These are phyloP conservation scores for Colletotrichum brevisporum DNA, from an alignment of 2,329 filamentous ascomycete genomes.

Conservation along the genomic window DNA sequence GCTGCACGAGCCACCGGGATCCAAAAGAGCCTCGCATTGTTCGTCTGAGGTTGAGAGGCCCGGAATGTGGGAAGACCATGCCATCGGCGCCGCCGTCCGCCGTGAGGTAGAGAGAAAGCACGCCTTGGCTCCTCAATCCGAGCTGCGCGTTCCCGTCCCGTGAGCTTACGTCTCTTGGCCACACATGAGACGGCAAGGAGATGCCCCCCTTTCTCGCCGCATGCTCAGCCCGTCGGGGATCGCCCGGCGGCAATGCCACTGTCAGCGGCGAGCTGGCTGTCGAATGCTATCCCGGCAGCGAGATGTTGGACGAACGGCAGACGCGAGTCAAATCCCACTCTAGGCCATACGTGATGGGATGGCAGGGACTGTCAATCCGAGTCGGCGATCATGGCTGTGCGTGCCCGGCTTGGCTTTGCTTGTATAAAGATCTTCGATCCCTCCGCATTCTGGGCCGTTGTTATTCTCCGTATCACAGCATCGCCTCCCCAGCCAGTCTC, in stretches of 20 bases:
- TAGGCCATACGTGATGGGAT: slow-evolving; percentile 18
- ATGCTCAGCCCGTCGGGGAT: slow-evolving; percentile 2
- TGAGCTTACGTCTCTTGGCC: slow-evolving; percentile 11
- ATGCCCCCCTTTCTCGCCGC: neutral
- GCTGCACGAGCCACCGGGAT: slow-evolving; percentile 20
- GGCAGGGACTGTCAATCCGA: slow-evolving; percentile 14
- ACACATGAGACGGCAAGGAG: slow-evolving; percentile 16
- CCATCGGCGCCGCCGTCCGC: neutral
- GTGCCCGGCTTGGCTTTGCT: slow-evolving; percentile 4
- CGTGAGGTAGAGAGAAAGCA: no score
- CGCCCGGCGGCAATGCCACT: slow-evolving; percentile 1
- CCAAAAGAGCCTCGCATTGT: slow-evolving; percentile 15
- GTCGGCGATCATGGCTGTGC: slow-evolving; percentile 1
- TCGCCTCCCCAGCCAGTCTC: neutral
- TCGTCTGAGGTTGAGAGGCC: slow-evolving; percentile 14
- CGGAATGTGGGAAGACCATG: slow-evolving; percentile 13
- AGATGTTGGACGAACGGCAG: neutral
- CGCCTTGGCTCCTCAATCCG: neutral
- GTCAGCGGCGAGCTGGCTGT: neutral
- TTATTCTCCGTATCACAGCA: neutral
- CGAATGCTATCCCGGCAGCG: neutral
- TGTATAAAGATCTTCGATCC: slow-evolving; percentile 16
- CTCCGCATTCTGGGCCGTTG: neutral
- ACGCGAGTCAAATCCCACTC: slow-evolving; percentile 25
- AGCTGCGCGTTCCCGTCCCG: neutral